phyloP scores from a whole-genome alignment of 495 filamentous ascomycete genomes.

The Podospora conica region DNA sequence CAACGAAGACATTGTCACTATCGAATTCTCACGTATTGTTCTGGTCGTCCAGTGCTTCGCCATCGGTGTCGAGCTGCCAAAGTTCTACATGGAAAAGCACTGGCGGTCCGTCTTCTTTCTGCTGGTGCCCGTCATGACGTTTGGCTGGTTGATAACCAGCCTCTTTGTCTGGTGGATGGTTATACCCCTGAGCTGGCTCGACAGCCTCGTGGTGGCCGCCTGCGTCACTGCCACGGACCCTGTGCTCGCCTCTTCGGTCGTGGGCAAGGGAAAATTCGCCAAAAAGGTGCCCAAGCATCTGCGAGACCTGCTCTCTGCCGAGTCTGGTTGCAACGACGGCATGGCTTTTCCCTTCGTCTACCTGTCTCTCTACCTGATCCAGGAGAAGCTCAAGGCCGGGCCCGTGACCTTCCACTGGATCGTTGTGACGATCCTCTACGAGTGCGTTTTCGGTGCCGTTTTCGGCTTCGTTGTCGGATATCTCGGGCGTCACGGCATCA shows the following conservation, averaged over 20 bases:
- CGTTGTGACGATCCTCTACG: slow-evolving; percentile 85
- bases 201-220: slow-evolving; percentile 77
- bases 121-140: slow-evolving; percentile 94
- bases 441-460: slow-evolving; percentile 88
- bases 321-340: slow-evolving; percentile 98
- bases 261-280: slow-evolving; percentile 98
- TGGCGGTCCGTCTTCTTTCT: slow-evolving; percentile 90
- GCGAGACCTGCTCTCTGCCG: slow-evolving; percentile 88
- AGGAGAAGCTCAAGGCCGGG: slow-evolving; percentile 60
- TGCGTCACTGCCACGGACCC: slow-evolving; percentile 98
- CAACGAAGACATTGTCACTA: slow-evolving; percentile 88
- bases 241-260: slow-evolving; percentile 93
- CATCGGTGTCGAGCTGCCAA: slow-evolving; percentile 96
- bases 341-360: slow-evolving; percentile 99
- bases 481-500: slow-evolving; percentile 82
- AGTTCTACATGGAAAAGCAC: slow-evolving; percentile 95
- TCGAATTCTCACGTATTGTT: slow-evolving; percentile 96
- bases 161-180: slow-evolving; percentile 98
- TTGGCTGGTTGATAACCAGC: slow-evolving; percentile 90
- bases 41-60: slow-evolving; percentile 99
- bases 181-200: slow-evolving; percentile 72
- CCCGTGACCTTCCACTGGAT: slow-evolving; percentile 83
- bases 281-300: slow-evolving; percentile 96
- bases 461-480: slow-evolving; percentile 89
- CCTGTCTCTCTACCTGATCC: slow-evolving; percentile 79